Conservation (phyloP, 768 basidiomycete species). For the Leucocoprinus birnbaumii region DNA sequence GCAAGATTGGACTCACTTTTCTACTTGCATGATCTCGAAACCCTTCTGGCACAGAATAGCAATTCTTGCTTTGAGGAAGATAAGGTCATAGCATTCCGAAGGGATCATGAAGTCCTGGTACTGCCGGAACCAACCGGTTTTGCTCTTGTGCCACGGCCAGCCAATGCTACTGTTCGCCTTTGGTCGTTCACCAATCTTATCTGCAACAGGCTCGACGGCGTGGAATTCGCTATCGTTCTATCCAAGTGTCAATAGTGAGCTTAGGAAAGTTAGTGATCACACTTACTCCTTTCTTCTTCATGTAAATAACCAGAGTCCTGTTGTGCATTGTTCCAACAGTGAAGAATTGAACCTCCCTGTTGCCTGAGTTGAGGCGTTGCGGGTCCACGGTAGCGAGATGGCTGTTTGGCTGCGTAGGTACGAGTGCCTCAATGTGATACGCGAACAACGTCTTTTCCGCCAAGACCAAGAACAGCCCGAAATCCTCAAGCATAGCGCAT, state of each 20-base stretch:
- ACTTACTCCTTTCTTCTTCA: constrained; percentile 73
- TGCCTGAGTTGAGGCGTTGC: constrained; percentile 80
- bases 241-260: constrained; percentile 14
- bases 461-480: constrained; percentile 93
- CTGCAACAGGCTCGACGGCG: constrained; percentile 89
- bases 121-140: constrained; percentile 88
- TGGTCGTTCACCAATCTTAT: constrained; percentile 75
- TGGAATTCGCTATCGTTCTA: constrained; percentile 85
- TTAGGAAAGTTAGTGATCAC: constrained; percentile 20
- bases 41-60: constrained; percentile 91
- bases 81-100: constrained; percentile 81
- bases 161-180: constrained; percentile 56
- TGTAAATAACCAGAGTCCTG: constrained; percentile 82
- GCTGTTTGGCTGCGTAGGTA: constrained; percentile 78
- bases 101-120: constrained; percentile 89
- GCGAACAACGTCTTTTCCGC: constrained; percentile 94
- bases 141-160: constrained; percentile 47
- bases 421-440: constrained; percentile 94
- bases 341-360: constrained; percentile 94
- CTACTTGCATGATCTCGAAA: constrained; percentile 97
- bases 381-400: constrained; percentile 73
- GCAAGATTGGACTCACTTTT: constrained; percentile 57
- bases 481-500: constrained; percentile 94
- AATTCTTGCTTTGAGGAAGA: constrained; percentile 90
- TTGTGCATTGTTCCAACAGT: constrained; percentile 85